phyloP scores from a whole-genome alignment of 176 grass and related monocot genomes.

The Aegilops sharonensis region DNA sequence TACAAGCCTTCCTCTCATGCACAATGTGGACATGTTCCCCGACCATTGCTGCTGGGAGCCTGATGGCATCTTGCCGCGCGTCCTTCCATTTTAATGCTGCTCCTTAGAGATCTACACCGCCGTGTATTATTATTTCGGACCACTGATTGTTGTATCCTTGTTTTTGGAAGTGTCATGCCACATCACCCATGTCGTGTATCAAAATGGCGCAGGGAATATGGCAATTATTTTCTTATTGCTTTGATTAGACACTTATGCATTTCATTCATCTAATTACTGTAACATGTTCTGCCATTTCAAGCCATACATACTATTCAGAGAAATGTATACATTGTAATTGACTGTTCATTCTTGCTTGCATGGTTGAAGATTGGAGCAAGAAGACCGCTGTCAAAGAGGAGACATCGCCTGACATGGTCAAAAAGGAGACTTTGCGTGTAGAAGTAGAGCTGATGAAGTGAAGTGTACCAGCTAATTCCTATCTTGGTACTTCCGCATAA shows the following conservation, averaged over 20 bases:
- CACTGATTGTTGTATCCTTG: neutral
- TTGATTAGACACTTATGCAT: neutral
- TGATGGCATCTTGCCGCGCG: neutral
- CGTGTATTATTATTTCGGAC: neutral
- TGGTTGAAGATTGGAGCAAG: conserved; percentile 2
- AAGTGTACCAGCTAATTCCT: neutral
- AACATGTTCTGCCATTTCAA: neutral
- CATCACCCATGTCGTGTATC: neutral
- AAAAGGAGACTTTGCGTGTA: neutral
- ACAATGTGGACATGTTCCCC: neutral
- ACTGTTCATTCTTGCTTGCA: neutral
- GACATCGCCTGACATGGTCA: neutral
- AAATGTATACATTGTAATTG: neutral
- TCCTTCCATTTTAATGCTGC: neutral
- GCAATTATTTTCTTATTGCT: too few species aligned
- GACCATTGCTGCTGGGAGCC: neutral
- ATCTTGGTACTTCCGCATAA: neutral
- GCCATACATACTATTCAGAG: neutral
- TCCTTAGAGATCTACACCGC: neutral
- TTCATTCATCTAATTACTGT: neutral
- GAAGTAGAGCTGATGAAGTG: neutral
- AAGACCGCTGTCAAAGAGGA: neutral
- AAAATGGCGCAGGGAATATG: neutral
- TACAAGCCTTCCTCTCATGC: neutral
- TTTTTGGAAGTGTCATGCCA: neutral